A percentile compares a stretch with the other conserved stretches of the same genome.
Conservation (phyloP, 768 basidiomycete genomes). For the Flagelloscypha sp. region DNA sequence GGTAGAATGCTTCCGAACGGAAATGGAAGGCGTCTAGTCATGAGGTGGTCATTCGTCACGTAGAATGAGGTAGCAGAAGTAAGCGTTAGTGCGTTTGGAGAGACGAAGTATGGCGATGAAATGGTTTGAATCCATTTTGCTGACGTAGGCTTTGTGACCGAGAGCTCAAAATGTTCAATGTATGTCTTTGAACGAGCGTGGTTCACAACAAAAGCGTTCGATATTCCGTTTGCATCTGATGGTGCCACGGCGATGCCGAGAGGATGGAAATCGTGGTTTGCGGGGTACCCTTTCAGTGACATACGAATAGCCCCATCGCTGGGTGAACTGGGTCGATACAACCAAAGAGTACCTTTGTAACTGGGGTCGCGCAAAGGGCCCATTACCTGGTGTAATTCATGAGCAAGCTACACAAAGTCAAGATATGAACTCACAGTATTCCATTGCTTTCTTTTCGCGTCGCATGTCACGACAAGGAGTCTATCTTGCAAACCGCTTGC, state of each 20-base stretch:
- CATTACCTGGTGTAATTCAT: slow-evolving; percentile 29
- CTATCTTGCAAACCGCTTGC: slow-evolving; percentile 27
- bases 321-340: slow-evolving; percentile 29
- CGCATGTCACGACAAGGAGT: slow-evolving; percentile 44
- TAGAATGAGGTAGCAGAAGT: slow-evolving; percentile 64
- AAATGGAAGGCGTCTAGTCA: slow-evolving; percentile 53
- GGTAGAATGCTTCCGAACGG: slow-evolving; percentile 43
- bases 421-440: slow-evolving; percentile 51
- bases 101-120: slow-evolving; percentile 45
- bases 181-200: slow-evolving; percentile 54
- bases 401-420: not conserved
- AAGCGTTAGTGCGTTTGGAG: slow-evolving; percentile 61
- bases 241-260: slow-evolving; percentile 56
- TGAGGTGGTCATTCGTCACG: slow-evolving; percentile 62
- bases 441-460: slow-evolving; percentile 50
- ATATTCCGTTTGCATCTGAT: slow-evolving; percentile 36
- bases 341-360: slow-evolving; percentile 55
- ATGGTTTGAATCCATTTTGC: slow-evolving; percentile 57
- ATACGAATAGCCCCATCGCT: slow-evolving; percentile 21
- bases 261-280: slow-evolving; percentile 59
- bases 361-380: slow-evolving; percentile 55
- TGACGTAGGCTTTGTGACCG: slow-evolving; percentile 31
- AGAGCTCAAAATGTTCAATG: slow-evolving; percentile 59
- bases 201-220: slow-evolving; percentile 60
- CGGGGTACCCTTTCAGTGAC: slow-evolving; percentile 44